phyloP scores from a whole-genome alignment of 2,329 filamentous ascomycete genomes.

The Fusarium sp. region DNA sequence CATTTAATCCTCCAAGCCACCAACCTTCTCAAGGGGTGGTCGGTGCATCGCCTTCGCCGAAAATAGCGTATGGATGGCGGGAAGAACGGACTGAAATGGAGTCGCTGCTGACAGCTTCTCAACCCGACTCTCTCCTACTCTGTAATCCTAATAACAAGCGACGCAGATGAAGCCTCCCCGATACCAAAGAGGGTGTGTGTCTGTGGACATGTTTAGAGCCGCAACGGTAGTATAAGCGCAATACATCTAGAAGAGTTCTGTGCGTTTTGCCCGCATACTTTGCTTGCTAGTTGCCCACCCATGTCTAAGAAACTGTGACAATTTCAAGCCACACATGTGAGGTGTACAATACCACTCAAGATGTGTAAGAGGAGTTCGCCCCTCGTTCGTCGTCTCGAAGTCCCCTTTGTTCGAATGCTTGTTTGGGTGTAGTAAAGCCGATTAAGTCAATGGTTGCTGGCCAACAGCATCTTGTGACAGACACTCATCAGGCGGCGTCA shows the following conservation, averaged over 20 bases:
- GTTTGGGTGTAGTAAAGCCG: neutral
- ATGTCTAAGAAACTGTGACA: constrained; percentile 10
- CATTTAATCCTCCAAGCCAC: constrained; percentile 38
- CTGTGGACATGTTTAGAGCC: constrained; percentile 20
- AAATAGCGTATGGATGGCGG: constrained; percentile 36
- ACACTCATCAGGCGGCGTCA: neutral
- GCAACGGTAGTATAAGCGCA: constrained; percentile 29
- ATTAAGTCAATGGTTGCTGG: neutral
- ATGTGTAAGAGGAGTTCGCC: constrained; percentile 26
- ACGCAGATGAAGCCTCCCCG: constrained; percentile 2
- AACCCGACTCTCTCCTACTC: neutral
- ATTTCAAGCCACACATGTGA: constrained; percentile 24
- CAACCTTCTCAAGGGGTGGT: constrained; percentile 20
- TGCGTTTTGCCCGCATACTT: neutral
- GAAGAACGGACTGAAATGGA: constrained; percentile 39
- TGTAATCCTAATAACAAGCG: constrained; percentile 7
- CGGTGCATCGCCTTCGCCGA: constrained; percentile 46
- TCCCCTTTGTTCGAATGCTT: constrained; percentile 21
- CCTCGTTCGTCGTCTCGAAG: constrained; percentile 6
- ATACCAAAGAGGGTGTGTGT: constrained; percentile 20
- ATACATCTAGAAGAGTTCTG: constrained; percentile 40
- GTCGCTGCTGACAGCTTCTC: constrained; percentile 19
- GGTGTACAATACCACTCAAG: neutral
- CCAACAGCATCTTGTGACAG: neutral
- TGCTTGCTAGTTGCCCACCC: constrained; percentile 10